A percentile compares a stretch with the other conserved stretches of the same genome.
These are phyloP conservation scores for Forsythia suspensa DNA, from an alignment of 257 asterid genomes.

Conservation along the genomic window DNA sequence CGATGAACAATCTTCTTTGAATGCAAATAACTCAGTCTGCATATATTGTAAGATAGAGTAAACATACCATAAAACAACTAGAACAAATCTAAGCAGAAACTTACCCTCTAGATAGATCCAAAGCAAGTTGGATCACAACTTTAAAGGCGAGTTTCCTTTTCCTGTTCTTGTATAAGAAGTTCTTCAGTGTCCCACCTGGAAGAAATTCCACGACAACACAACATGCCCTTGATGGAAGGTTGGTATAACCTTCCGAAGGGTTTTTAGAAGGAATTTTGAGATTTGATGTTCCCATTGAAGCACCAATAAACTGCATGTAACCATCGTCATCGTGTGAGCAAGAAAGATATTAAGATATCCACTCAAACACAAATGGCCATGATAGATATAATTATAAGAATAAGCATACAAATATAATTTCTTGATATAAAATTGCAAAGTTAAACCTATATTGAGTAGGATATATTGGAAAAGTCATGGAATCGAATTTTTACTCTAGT, in stretches of 20 bases:
- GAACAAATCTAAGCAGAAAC: background rate
- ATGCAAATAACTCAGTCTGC: constrained; percentile 25
- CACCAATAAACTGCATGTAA: constrained; percentile 71
- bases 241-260: constrained; percentile 69
- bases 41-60: background rate
- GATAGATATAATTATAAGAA: background rate
- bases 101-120: constrained; percentile 90
- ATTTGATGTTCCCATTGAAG: constrained; percentile 95
- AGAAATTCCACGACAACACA: constrained; percentile 91
- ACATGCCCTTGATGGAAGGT: constrained; percentile 88
- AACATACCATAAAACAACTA: background rate
- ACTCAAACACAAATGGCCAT: too few relatives aligned
- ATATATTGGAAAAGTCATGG: constrained; percentile 7
- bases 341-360: background rate
- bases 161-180: constrained; percentile 67
- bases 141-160: constrained; percentile 80
- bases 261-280: constrained; percentile 84
- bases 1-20: constrained; percentile 26
- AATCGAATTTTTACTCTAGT: constrained; percentile 38
- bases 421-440: background rate
- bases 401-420: background rate
- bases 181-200: constrained; percentile 83
- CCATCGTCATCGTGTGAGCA: background rate
- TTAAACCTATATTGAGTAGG: background rate
- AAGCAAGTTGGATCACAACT: constrained; percentile 80